Conservation (phyloP, 805 yeast genomes). For the Yarrowia keelungensis region DNA sequence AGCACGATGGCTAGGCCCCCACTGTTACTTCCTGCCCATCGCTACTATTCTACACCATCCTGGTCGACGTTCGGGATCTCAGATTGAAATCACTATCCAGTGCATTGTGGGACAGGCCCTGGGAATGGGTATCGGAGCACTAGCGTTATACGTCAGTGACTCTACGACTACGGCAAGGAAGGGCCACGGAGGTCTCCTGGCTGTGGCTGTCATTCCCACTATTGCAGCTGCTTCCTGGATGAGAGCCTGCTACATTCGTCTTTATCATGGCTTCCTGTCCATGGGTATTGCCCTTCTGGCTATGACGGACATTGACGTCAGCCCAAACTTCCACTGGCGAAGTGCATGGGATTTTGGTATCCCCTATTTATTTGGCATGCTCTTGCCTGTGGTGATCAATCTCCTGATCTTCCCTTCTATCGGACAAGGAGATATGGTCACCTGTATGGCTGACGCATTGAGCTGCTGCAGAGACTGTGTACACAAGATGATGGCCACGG, state of each 20-base stretch:
- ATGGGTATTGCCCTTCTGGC: constrained; percentile 49
- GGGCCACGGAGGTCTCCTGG: constrained; percentile 58
- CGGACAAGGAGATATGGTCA: constrained; percentile 50
- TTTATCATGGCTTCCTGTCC: constrained; percentile 50
- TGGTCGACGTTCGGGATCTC: constrained; percentile 56
- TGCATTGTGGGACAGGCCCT: constrained; percentile 54
- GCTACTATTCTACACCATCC: constrained; percentile 58
- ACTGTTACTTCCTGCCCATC: constrained; percentile 54
- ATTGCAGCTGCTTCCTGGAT: constrained; percentile 54
- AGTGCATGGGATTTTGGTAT: constrained; percentile 52
- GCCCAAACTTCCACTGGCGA: constrained; percentile 41
- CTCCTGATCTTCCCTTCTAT: constrained; percentile 52
- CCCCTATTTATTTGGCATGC: constrained; percentile 56
- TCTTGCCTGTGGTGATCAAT: constrained; percentile 52
- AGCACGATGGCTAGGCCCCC: constrained; percentile 56
- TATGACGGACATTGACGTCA: constrained; percentile 48
- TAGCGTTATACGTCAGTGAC: constrained; percentile 55
- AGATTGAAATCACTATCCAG: constrained; percentile 54
- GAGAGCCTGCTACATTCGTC: constrained; percentile 53
- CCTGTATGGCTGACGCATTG: constrained; percentile 39
- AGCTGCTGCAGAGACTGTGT: constrained; percentile 24
- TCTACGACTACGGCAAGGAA: constrained; percentile 53
- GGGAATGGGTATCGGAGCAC: constrained; percentile 56
- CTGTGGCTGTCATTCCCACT: constrained; percentile 54
- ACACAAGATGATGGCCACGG: constrained; percentile 37